Evolutionary conservation across 179 eudicot species (phyloP), one percentile per base, ranked within the genome.

Genomic region (Beta lomatogona): DNA sequence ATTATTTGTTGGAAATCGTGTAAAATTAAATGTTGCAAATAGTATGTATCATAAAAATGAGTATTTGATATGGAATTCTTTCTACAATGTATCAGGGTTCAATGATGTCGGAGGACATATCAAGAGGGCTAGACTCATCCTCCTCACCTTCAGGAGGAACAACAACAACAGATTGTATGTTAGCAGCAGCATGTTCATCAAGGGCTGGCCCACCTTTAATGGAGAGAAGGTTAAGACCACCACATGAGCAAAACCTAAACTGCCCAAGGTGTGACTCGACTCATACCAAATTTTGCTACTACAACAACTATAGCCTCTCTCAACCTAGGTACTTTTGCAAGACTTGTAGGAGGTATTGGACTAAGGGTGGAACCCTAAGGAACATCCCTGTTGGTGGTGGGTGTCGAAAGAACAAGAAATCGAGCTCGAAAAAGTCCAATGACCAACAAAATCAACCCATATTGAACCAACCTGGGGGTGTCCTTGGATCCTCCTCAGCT

Each of bases 331-430:
- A 93, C 93, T 94, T 94, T 85, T 94, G 98, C 88, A 94, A 94
- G 90, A 90, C 98, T 31, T 94, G 98, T 79, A 79, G 98, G 65
- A 83, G 97, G 82, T 94, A 94, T 74, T 94, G 98, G 97, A 93
- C 98, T 61, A 93, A 91, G 81, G 95, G 98, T 0, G 98, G 98
- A 13, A 91, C 95, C 72, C 92, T 94, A 9, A 77, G 97, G 66
- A 94, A 93, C 90, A 94, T 94, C 74, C 98, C 98, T 0, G 98
- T 93, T n/a, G 98, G 98, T 0, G 98, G 97, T 2, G 97, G 98
- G 0, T 93, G 97, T 77, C 61, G 98, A 19, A 94, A 94, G 75
- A 90, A 89, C 89, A 93, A 93, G 81, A 91, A 91, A 79, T 81
- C 88, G 16, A 80, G 87, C 48, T 81, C 92, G 21, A 88, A 85